These are phyloP conservation scores for Nidularia sp. DNA, from an alignment of 768 basidiomycete genomes.

Conservation along the genomic window DNA sequence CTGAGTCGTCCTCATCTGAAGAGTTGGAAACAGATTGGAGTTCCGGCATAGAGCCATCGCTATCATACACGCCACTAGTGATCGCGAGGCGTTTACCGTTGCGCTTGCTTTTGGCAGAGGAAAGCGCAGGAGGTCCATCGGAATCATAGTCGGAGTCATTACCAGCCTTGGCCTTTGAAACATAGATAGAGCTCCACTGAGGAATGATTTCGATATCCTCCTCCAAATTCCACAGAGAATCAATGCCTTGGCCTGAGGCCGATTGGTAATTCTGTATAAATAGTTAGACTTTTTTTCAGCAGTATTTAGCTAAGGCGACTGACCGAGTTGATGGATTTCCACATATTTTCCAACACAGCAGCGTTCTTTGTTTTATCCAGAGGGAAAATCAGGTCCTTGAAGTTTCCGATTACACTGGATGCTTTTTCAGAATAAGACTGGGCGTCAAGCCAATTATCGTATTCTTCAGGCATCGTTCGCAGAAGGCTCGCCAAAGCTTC, in stretches of 20 bases:
- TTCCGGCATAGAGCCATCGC: conserved; percentile 58
- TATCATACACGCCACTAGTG: conserved; percentile 33
- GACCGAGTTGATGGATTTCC: conserved; percentile 61
- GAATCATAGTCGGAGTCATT: conserved; percentile 23
- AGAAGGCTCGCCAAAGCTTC: conserved; percentile 45
- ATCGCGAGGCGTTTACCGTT: conserved; percentile 46
- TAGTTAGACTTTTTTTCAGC: not conserved
- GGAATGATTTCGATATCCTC: conserved; percentile 48
- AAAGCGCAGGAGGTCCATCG: conserved; percentile 11
- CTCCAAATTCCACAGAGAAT: conserved; percentile 60
- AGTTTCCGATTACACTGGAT: conserved; percentile 41
- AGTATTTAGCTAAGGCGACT: conserved; percentile 8
- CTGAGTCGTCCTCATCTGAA: conserved; percentile 42
- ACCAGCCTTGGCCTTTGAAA: conserved; percentile 13
- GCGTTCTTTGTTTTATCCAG: conserved; percentile 50
- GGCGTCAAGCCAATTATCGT: conserved; percentile 67
- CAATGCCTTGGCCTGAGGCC: conserved; percentile 49
- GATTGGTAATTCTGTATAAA: conserved; percentile 51
- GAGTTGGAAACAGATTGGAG: conserved; percentile 66
- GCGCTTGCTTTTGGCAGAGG: conserved; percentile 14
- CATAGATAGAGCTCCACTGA: conserved; percentile 51
- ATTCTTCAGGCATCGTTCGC: conserved; percentile 55
- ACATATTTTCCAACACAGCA: conserved; percentile 53
- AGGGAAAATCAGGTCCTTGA: conserved; percentile 56
- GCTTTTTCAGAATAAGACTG: conserved; percentile 59